Percentiles rank a stretch among this genome's conserved stretches.
Conservation (phyloP, 2,329 filamentous ascomycete genomes). For the Coniosporium tulheliwenetii region DNA sequence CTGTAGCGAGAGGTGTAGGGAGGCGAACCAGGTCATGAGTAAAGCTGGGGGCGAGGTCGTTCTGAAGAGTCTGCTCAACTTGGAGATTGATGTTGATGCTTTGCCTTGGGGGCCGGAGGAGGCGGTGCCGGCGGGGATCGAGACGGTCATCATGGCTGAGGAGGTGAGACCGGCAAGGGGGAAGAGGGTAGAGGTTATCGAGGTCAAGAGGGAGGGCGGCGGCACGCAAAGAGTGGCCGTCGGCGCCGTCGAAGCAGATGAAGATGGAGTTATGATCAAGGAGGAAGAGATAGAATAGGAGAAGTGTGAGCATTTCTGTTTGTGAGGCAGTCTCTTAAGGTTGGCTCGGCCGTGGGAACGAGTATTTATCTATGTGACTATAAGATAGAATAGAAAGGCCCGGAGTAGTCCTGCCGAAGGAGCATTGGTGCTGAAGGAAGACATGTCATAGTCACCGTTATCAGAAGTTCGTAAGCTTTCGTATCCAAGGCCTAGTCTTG, state of each 20-base stretch:
- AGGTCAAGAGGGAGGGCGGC: conserved; percentile 20
- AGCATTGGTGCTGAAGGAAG: too few species aligned
- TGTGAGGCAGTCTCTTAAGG: too few species aligned
- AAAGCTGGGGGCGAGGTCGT: conserved; percentile 79
- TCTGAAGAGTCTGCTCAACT: conserved; percentile 56
- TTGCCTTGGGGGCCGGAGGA: conserved; percentile 74
- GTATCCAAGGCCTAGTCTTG: too few species aligned
- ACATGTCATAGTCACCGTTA: too few species aligned
- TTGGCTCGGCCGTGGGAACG: too few species aligned
- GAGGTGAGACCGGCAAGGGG: conserved; percentile 40
- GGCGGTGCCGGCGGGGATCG: conserved; percentile 51
- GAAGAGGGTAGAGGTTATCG: conserved; percentile 22
- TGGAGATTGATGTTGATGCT: conserved; percentile 67
- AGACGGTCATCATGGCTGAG: conserved; percentile 64
- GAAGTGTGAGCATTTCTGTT: too few species aligned
- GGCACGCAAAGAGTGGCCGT: conserved; percentile 11
- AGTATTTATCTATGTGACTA: too few species aligned
- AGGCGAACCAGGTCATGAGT: conserved; percentile 83
- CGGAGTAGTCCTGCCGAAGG: too few species aligned
- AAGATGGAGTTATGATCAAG: conserved; percentile 2
- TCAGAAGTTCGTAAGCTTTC: too few species aligned
- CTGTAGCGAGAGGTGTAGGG: conserved; percentile 66
- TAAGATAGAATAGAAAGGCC: too few species aligned
- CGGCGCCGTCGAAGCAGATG: conserved; percentile 8
- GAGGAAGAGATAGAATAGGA: conserved; percentile 4